Percentiles rank a stretch among this genome's conserved stretches.
Evolutionary conservation across 2,329 filamentous ascomycete species (phyloP).

Genomic region (Aureobasidium sp.): DNA sequence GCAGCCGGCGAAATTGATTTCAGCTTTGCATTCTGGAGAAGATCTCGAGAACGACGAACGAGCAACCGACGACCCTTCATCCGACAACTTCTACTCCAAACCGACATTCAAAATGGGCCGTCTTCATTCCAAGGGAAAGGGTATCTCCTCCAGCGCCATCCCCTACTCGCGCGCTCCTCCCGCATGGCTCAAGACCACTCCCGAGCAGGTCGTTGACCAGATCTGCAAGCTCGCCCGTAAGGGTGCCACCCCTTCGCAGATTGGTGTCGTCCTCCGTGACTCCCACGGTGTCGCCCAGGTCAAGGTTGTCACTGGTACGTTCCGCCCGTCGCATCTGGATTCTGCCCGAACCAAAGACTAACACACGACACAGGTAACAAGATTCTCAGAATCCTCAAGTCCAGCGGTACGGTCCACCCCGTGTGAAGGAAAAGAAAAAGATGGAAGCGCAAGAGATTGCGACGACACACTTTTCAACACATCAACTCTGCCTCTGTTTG

Average conservation of each 20-base stretch:
- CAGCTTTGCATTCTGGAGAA: background rate
- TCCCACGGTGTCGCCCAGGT: constrained; percentile 97
- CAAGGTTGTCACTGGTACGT: constrained; percentile 89
- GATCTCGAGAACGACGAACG: constrained; percentile 15
- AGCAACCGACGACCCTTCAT: constrained; percentile 14
- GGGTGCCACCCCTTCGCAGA: constrained; percentile 97
- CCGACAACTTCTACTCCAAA: constrained; percentile 13
- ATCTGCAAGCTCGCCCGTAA: constrained; percentile 99
- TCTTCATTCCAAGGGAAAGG: constrained; percentile 99
- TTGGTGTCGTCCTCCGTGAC: constrained; percentile 97
- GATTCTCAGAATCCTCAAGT: constrained; percentile 98
- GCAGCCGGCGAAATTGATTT: background rate
- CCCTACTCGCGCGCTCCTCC: constrained; percentile 93
- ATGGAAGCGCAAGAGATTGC: constrained; percentile 9
- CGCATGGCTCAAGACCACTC: constrained; percentile 97
- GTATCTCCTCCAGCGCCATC: constrained; percentile 90
- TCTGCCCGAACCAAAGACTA: background rate
- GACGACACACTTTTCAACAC: constrained; percentile 15
- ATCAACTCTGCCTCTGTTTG: constrained; percentile 37
- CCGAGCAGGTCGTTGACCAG: constrained; percentile 97
- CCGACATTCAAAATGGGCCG: constrained; percentile 68
- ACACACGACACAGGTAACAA: constrained; percentile 69
- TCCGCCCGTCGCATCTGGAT: background rate
- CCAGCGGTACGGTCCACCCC: constrained; percentile 69
- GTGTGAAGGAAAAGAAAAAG: constrained; percentile 32